Base-by-base conservation (phyloP, 176 grass and related monocot genomes). In the Triticum turgidum region DNA sequence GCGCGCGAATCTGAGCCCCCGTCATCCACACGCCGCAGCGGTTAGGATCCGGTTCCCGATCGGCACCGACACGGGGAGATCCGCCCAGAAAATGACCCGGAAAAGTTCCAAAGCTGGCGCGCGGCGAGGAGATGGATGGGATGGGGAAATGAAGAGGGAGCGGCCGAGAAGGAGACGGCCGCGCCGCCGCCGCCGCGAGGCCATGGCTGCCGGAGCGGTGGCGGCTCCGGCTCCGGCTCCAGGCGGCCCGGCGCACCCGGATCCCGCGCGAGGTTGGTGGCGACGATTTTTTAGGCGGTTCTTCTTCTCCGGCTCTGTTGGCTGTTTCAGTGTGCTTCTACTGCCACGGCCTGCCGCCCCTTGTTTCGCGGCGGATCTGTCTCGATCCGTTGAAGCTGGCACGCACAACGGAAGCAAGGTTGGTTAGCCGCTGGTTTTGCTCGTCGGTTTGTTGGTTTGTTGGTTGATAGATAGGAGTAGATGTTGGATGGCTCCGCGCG, bases 231-330 rank as follows among this genome's bases (percentile, higher is more conserved):
- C 80, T 72, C 65, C 44, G 22, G 5, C 29, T 62, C 54, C 39
- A 11, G 32, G 65, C 77, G 61, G 33, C 0, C 9, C 51, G 49
- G 14, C 49, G 0, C 14, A 0, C 6, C 54, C 54, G 56, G 56
- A 59, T 59, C 0, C 56, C 7, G 66, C 76, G 77, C n/a, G 20
- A 87, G 78, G 85, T 87, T 64, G 71, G 59, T 76, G 69, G 69
- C 78, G 68, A 32, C 51, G 75, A 59, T 22, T 15, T 29, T 17
- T 5, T 17, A 10, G 54, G 18, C 54, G 17, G 44, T 13, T 47
- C 21, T 12, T 11, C 77, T 21, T 33, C 7, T 2, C 1, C 17
- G 20, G 61, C n/a, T 63, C 21, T 1, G n/a, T 63, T 63, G 56
- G 21, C 56, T 4, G 51, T 54, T 17, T 54, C 27, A 27, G 42